Evolutionary conservation across 164 flowering plant species (phyloP), one percentile per base, ranked within the genome.

Genomic region (Tinospora cordifolia): DNA sequence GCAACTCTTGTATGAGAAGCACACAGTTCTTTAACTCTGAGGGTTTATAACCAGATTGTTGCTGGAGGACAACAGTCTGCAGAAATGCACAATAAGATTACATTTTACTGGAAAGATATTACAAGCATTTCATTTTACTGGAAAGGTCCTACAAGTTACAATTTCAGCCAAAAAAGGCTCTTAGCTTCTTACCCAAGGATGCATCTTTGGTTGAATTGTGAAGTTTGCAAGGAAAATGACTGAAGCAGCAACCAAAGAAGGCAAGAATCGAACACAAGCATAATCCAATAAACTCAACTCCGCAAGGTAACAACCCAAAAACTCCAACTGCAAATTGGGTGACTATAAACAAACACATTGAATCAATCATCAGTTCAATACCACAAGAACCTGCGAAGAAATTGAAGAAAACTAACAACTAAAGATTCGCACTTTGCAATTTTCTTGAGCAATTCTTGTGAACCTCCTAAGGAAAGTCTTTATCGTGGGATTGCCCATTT

Each of bases 241-340:
- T 41, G 98, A 84, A 47, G 97, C 88, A 71, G 98, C 96, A 44
- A 91, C 80, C 73, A 80, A 13, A 22, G 97, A 93, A 11, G 98
- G 97, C 54, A 87, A 63, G 72, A 88, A 93, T 63, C 82, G 78
- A 10, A 89, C 75, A 77, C 88, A 87, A 0, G 69, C 71, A 75
- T 88, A 90, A 46, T 91, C 96, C 68, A 90, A 65, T 74, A 93
- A 81, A 71, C 96, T 87, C 47, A 91, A 74, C 77, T 93, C 98
- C 3, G 90, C 94, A 15, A 93, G 84, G 76, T 84, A 93, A 75
- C 77, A 84, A 14, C 86, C 83, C 64, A 93, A 71, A 77, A 87
- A 90, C 78, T 93, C 97, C 30, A 93, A 75, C 70, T 77, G 84
- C 81, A 88, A 65, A 76, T 75, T 79, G 25, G 83, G 71, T 17